A percentile compares a stretch with the other conserved stretches of the same genome.
These are phyloP conservation scores for Saturnispora besseyi DNA, from an alignment of 805 yeast species.

Conservation along the genomic window DNA sequence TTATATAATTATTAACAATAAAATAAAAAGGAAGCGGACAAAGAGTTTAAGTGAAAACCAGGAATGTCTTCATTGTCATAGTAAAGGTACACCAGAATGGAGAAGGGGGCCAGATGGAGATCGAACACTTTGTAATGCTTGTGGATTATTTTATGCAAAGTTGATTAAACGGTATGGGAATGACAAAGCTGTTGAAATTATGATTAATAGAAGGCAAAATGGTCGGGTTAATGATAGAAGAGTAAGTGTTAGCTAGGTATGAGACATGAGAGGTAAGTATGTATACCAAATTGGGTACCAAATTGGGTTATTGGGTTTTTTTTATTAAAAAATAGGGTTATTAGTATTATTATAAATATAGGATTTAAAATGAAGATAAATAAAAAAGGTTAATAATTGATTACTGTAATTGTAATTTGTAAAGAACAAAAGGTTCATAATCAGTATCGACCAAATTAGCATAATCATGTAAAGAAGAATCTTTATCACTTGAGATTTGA, in stretches of 20 bases:
- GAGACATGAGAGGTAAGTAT: not conserved
- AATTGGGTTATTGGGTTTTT: too few species aligned
- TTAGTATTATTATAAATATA: too few species aligned
- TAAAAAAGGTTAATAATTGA: too few species aligned
- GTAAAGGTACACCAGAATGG: slow-evolving; percentile 71
- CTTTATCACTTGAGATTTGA: slow-evolving; percentile 65
- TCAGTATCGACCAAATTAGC: slow-evolving; percentile 90
- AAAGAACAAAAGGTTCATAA: slow-evolving; percentile 92
- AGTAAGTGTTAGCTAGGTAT: slow-evolving; percentile 13
- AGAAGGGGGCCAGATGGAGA: slow-evolving; percentile 73
- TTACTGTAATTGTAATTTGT: slow-evolving; percentile 19
- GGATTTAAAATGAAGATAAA: too few species aligned
- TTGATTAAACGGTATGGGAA: slow-evolving; percentile 51
- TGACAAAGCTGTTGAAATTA: slow-evolving; percentile 38
- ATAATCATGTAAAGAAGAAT: slow-evolving; percentile 61
- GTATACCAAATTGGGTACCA: not conserved
- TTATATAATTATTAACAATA: not conserved
- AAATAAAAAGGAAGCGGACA: not conserved
- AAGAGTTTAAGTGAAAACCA: not conserved
- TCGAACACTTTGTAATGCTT: slow-evolving; percentile 72
- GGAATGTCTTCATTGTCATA: slow-evolving; percentile 33
- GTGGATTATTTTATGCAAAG: slow-evolving; percentile 70
- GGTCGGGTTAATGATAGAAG: slow-evolving; percentile 25
- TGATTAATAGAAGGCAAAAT: slow-evolving; percentile 22
- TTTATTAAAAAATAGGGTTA: too few species aligned